Evolutionary conservation across 108 stramenopile species (phyloP).

Genomic region (Pseudonitzschia multiseries): DNA sequence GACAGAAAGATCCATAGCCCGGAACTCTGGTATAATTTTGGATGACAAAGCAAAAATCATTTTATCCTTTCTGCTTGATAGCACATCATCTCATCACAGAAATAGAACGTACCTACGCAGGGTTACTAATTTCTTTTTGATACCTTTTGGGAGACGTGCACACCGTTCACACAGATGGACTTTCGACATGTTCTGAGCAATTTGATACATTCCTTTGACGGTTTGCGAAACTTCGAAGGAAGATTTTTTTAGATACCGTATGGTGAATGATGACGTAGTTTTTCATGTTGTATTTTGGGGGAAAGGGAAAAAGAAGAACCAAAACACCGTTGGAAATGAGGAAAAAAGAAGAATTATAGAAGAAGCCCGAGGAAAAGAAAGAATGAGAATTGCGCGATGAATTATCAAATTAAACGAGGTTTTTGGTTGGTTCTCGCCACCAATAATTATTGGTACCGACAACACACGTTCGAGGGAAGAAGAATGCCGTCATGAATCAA

Average conservation of each 20-base stretch:
- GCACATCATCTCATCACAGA: not conserved
- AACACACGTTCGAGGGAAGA: too few relatives aligned
- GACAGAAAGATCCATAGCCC: too few relatives aligned
- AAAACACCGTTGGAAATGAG: too few relatives aligned
- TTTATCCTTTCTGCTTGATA: not conserved
- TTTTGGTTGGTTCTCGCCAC: not conserved
- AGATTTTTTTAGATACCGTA: too few relatives aligned
- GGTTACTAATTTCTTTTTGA: slow-evolving; percentile 1
- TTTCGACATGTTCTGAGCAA: slow-evolving; percentile 16
- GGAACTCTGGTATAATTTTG: not conserved
- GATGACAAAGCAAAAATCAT: not conserved
- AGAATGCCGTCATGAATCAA: too few relatives aligned
- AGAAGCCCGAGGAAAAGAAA: not conserved
- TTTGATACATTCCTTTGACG: slow-evolving; percentile 19
- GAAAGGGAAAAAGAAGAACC: too few relatives aligned
- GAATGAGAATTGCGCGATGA: not conserved
- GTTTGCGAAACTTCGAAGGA: slow-evolving; percentile 11
- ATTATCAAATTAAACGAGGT: too few relatives aligned
- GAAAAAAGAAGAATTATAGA: not conserved
- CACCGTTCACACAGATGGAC: slow-evolving; percentile 16
- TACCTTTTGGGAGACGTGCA: slow-evolving; percentile 1
- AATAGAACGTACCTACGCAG: not conserved
- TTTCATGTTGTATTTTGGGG: too few relatives aligned
- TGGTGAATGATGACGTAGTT: too few relatives aligned
- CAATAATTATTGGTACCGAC: too few relatives aligned